A percentile compares a stretch with the other conserved stretches of the same genome.
Evolutionary conservation across 1,139 yeast genomes (phyloP).

Genomic region (Yamadazyma triangularis): DNA sequence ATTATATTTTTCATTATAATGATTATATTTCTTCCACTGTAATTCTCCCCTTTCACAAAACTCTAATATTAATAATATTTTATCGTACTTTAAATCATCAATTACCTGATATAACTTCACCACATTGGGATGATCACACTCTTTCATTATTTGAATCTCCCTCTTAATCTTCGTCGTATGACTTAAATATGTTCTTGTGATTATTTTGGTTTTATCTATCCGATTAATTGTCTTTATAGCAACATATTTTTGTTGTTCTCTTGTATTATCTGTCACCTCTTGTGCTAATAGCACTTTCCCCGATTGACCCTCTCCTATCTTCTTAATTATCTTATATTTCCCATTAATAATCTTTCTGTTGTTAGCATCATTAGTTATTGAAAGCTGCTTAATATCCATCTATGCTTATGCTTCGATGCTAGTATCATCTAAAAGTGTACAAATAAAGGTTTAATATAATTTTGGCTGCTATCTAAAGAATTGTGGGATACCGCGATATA

Average conservation of each 20-base stretch:
- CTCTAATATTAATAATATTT: conserved; percentile 46
- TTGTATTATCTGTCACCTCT: conserved; percentile 9
- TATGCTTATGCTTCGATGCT: too few species aligned
- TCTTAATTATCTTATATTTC: conserved; percentile 29
- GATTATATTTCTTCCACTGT: conserved; percentile 39
- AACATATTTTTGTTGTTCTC: conserved; percentile 16
- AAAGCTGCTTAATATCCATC: conserved; percentile 25
- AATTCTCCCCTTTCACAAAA: conserved; percentile 49
- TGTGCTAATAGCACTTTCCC: conserved; percentile 41
- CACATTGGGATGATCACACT: conserved; percentile 49
- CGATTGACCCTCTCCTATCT: conserved; percentile 43
- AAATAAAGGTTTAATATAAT: too few species aligned
- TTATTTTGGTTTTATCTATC: conserved; percentile 35
- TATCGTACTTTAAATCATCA: conserved; percentile 47
- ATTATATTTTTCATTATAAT: conserved; percentile 31
- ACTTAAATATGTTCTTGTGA: conserved; percentile 37
- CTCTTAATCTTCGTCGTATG: conserved; percentile 42
- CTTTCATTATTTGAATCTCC: conserved; percentile 50
- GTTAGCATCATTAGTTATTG: conserved; percentile 26
- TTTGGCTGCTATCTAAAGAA: too few species aligned
- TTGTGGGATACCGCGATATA: too few species aligned
- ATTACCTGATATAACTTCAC: conserved; percentile 43
- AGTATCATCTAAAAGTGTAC: too few species aligned
- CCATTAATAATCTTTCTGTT: conserved; percentile 33
- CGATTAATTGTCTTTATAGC: conserved; percentile 47